Conservation (phyloP, 2,329 filamentous ascomycete genomes). For the Trichoderma brevicompactum region DNA sequence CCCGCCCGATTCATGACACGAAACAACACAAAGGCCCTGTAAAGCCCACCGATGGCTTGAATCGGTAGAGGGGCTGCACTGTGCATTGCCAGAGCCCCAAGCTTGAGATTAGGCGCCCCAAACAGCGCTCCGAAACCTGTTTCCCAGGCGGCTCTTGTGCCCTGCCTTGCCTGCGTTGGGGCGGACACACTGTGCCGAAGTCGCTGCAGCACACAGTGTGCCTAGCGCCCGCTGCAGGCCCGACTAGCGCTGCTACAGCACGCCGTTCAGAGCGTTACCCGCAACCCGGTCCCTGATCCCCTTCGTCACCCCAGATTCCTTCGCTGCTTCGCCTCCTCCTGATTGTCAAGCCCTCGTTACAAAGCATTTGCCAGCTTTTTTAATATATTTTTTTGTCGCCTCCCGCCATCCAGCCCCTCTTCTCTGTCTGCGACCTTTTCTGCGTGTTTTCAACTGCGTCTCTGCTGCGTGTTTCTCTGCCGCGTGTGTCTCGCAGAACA, state of each 20-base stretch:
- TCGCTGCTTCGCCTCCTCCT: constrained; percentile 29
- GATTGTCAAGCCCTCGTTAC: constrained; percentile 8
- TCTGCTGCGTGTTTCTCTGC: background rate
- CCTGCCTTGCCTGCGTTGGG: background rate
- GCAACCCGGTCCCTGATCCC: constrained; percentile 14
- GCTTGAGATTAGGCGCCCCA: background rate
- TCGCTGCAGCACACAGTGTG: constrained; percentile 10
- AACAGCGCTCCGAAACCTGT: background rate
- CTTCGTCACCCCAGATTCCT: constrained; percentile 20
- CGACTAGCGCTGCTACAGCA: background rate
- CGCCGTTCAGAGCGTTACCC: background rate
- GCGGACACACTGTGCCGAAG: background rate
- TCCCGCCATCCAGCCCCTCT: background rate
- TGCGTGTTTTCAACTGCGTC: background rate
- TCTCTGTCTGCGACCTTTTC: background rate
- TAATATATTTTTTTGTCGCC: background rate
- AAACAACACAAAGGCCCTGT: background rate
- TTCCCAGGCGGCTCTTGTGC: background rate
- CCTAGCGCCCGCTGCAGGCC: constrained; percentile 13
- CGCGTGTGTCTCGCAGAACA: background rate
- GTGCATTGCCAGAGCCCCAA: background rate
- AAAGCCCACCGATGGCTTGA: background rate
- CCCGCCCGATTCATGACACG: constrained; percentile 10
- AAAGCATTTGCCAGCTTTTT: background rate
- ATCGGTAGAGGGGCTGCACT: constrained; percentile 8